phyloP scores from a whole-genome alignment of 208 protist species.

The Novymonas esmeraldas region DNA sequence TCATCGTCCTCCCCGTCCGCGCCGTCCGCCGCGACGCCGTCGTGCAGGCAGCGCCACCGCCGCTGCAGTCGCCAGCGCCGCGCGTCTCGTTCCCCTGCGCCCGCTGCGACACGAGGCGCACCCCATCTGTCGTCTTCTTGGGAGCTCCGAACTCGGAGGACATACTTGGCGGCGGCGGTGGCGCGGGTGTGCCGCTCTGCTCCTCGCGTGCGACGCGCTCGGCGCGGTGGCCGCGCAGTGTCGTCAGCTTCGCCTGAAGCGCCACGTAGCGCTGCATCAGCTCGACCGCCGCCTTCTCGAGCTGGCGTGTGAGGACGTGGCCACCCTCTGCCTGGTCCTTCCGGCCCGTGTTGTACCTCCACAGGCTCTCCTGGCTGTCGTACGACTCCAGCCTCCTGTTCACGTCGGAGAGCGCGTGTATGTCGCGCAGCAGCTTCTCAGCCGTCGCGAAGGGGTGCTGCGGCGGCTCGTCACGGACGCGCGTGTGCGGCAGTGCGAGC shows the following conservation, averaged over 20 bases:
- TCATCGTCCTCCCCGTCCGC: conserved; percentile 8
- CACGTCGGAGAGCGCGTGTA: conserved; percentile 12
- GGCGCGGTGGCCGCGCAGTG: conserved; percentile 50
- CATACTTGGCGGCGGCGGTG: conserved; percentile 12
- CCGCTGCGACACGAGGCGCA: background rate
- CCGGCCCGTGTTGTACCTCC: conserved; percentile 24
- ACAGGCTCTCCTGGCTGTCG: conserved; percentile 28
- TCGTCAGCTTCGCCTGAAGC: conserved; percentile 49
- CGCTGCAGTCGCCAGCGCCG: background rate
- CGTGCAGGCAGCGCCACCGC: conserved; percentile 1
- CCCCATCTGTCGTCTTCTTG: background rate
- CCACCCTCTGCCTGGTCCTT: conserved; percentile 27
- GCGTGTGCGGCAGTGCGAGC: conserved; percentile 4
- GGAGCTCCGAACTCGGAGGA: conserved; percentile 22
- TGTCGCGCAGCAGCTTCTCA: conserved; percentile 27
- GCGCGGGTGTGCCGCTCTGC: conserved; percentile 16
- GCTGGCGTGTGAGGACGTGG: conserved; percentile 22
- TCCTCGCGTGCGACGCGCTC: conserved; percentile 32
- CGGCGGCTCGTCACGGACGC: background rate
- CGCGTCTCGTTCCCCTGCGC: background rate
- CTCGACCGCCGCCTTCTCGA: conserved; percentile 49
- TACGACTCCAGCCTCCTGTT: conserved; percentile 25
- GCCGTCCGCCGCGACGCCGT: background rate
- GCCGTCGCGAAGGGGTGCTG: conserved; percentile 15
- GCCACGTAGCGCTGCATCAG: conserved; percentile 58